Evolutionary conservation across 2,329 filamentous ascomycete genomes (phyloP).

Genomic region (Penicillium sp.): DNA sequence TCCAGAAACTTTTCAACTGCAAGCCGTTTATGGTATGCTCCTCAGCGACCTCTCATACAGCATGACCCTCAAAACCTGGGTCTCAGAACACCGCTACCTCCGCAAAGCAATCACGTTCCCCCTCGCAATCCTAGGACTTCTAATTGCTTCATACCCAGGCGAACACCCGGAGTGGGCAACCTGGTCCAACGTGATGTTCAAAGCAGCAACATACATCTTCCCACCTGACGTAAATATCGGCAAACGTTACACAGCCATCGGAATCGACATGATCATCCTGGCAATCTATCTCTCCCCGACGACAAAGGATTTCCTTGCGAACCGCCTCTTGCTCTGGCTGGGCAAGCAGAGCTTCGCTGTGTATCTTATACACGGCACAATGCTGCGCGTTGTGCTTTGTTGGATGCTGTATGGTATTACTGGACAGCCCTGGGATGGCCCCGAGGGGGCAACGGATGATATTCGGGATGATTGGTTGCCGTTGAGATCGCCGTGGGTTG

Average conservation of each 20-base stretch:
- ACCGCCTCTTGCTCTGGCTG: constrained; percentile 53
- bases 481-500: constrained; percentile 39
- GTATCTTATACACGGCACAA: constrained; percentile 56
- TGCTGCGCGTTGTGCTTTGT: constrained; percentile 52
- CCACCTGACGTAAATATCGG: constrained; percentile 45
- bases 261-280: constrained; percentile 51
- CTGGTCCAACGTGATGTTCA: constrained; percentile 50
- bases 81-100: constrained; percentile 42
- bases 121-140: constrained; percentile 47
- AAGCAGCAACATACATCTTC: constrained; percentile 47
- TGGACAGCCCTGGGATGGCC: constrained; percentile 44
- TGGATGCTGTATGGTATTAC: constrained; percentile 56
- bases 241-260: constrained; percentile 50
- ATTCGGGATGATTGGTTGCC: constrained; percentile 36
- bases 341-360: constrained; percentile 58
- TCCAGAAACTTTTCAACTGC: constrained; percentile 55
- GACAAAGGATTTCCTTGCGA: constrained; percentile 51
- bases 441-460: constrained; percentile 18
- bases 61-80: constrained; percentile 46
- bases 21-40: constrained; percentile 54
- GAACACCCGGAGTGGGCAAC: constrained; percentile 51
- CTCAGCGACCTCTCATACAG: constrained; percentile 54
- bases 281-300: constrained; percentile 53
- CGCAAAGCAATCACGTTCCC: constrained; percentile 39
- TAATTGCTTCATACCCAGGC: constrained; percentile 52